Evolutionary conservation across 495 filamentous ascomycete species (phyloP), one percentile per base, ranked within the genome.

Genomic region (Podospora bellae-mahoneyi): DNA sequence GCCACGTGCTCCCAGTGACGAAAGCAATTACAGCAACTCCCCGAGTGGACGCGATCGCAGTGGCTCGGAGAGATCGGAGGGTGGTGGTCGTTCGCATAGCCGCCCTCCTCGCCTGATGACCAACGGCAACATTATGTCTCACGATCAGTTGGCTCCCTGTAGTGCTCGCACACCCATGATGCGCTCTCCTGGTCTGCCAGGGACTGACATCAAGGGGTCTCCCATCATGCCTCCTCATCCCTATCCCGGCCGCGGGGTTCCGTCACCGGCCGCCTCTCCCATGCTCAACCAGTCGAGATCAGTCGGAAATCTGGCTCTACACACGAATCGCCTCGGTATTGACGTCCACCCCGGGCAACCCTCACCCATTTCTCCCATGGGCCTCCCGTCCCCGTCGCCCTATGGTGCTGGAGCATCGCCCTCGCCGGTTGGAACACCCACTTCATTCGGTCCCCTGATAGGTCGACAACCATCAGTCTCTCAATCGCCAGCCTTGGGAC

Each of bases 31-130:
- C 64, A 53, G 60, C 44, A 73, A 64, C 54, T 78, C 71, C 23
- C 73, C 69, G 26, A 73, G 74, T 15, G 67, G 59, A 18, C 78
- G 88, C 32, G 86, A 88, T 61, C 83, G 88, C 27, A 90, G 88
- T 57, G 84, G 82, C 62, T 90, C 89, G 0, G 87, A 90, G 60
- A 84, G 82, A 62, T 90, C 89, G 0, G 87, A 90, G 60, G 80
- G 80, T 59, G 74, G 79, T 4, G 73, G 73, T 44, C 83, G 84
- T 15, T 86, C 87, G 3, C 84, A 69, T 68, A 87, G 82, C 67
- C 84, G 86, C 20, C 74, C 75, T 13, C 66, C 72, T 10, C 75
- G 78, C 19, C 65, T 77, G 6, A 67, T 71, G 57, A 85, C 84
- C 59, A 48, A 48, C 39, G 39, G 39, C 7, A 48, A 48, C 39